A percentile compares a stretch with the other conserved stretches of the same genome.
Evolutionary conservation across 768 basidiomycete species (phyloP).

Genomic region (Leucogyrophana mollusca): DNA sequence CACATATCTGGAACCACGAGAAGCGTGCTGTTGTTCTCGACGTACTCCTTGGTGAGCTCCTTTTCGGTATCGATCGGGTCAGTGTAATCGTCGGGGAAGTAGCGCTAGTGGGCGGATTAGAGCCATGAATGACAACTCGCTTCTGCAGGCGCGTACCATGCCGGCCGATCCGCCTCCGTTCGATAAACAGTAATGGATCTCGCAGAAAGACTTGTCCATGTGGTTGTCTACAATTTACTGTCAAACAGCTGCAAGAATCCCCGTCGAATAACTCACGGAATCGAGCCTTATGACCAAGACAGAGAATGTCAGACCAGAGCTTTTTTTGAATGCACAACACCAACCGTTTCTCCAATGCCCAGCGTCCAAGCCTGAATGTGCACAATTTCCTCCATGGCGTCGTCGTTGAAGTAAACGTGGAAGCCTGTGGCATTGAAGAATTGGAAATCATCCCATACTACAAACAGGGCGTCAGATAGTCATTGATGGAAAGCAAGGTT

Average conservation of each 20-base stretch:
- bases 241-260: too few species aligned
- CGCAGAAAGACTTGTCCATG: too few species aligned
- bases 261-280: too few species aligned
- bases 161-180: too few species aligned
- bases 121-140: too few species aligned
- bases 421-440: constrained; percentile 29
- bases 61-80: constrained; percentile 4
- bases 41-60: constrained; percentile 11
- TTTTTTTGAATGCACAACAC: constrained; percentile 1
- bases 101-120: too few species aligned
- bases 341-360: constrained; percentile 18
- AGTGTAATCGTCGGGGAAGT: constrained; percentile 12
- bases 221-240: too few species aligned
- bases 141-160: too few species aligned
- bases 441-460: constrained; percentile 21
- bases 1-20: constrained; percentile 13
- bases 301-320: neutral
- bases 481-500: constrained; percentile 1
- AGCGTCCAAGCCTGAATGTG: constrained; percentile 30
- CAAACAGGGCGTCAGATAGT: too few species aligned
- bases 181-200: too few species aligned
- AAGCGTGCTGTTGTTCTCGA: constrained; percentile 10
- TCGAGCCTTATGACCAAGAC: too few species aligned
- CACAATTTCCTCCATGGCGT: constrained; percentile 16
- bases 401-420: constrained; percentile 25